Base-by-base conservation (phyloP, 2,329 filamentous ascomycete species). In the Knoxdaviesia proteae region DNA sequence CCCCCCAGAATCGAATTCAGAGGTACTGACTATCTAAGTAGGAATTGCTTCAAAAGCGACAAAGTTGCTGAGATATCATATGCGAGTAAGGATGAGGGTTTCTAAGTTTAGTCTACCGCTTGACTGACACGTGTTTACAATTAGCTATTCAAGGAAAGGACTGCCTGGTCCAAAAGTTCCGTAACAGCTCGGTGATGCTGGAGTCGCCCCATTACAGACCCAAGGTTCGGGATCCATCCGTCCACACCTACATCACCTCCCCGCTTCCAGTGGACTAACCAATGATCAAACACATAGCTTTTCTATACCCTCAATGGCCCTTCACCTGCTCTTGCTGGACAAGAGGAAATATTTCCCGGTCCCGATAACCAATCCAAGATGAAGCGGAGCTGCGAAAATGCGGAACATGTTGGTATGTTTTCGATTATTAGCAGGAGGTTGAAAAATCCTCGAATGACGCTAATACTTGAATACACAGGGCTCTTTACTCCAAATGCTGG, bases 121-220 rank as follows among this genome's bases (percentile, higher is more conserved):
- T 6, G 1, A 8, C 37, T 46, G 52, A 20, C 53, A n/a, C 11
- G 43, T 20, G 48, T 40, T 53, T 44, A 7, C 8, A 20, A 40
- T 37, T 45, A 86, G 81, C 87, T 8, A 88, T 94, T 46, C 90
- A 98, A 63, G 90, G 90, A 39, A 80, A 80, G 48, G 86, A 94
- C 54, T 88, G 84, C 48, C 68, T 96, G 0, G 74, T 94, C 6
- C 82, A 92, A 57, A 94, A 96, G 56, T 98, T 98, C 54, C 78
- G 90, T 34, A 98, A 98, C 62, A 94, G 84, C 36, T 88, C 84
- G 0, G 86, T 98, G 32, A 94, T 96, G 84, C 67, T 88, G 1
- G 87, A 96, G 59, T 72, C 77, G 7, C 67, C 74, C 1, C 76
- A 80, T 42, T 93, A 84, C 52, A 77, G 84, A 1, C 90, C 90